A percentile compares a stretch with the other conserved stretches of the same genome.
Evolutionary conservation across 768 basidiomycete species (phyloP).

Genomic region (Phanerodontia chrysosporium): DNA sequence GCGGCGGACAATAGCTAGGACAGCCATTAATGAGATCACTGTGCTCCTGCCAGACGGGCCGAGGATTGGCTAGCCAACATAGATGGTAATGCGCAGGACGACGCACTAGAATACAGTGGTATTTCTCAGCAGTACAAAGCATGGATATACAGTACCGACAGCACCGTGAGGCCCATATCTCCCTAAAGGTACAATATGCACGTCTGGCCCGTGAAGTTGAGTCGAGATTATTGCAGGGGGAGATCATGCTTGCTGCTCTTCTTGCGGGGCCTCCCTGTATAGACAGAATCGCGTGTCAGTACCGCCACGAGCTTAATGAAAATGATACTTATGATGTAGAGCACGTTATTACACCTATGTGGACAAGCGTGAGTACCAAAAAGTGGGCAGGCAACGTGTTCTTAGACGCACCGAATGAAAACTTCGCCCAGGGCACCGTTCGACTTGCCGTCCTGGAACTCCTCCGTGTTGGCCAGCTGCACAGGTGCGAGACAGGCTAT

Average conservation of each 20-base stretch:
- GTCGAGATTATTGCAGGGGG: neutral
- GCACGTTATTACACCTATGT: constrained; percentile 86
- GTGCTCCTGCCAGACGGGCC: too few relatives aligned
- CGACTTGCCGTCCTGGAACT: constrained; percentile 93
- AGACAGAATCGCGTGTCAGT: constrained; percentile 22
- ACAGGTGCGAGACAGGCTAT: neutral
- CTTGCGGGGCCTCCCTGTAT: constrained; percentile 74
- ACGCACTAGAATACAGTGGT: constrained; percentile 1
- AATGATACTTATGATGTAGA: constrained; percentile 83
- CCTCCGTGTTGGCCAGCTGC: constrained; percentile 98
- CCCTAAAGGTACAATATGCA: neutral
- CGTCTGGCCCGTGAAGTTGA: neutral
- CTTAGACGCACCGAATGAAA: constrained; percentile 78
- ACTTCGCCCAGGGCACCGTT: constrained; percentile 98
- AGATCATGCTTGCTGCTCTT: constrained; percentile 20
- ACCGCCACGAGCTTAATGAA: constrained; percentile 6
- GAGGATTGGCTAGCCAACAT: neutral
- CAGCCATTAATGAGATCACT: neutral
- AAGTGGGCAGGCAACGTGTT: neutral
- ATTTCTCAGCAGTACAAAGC: constrained; percentile 1
- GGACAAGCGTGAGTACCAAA: constrained; percentile 10
- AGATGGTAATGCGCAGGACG: neutral
- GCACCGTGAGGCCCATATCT: neutral
- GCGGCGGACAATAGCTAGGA: neutral
- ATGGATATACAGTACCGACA: neutral